Base-by-base conservation (phyloP, 495 filamentous ascomycete species). In the Neurospora pannonica region DNA sequence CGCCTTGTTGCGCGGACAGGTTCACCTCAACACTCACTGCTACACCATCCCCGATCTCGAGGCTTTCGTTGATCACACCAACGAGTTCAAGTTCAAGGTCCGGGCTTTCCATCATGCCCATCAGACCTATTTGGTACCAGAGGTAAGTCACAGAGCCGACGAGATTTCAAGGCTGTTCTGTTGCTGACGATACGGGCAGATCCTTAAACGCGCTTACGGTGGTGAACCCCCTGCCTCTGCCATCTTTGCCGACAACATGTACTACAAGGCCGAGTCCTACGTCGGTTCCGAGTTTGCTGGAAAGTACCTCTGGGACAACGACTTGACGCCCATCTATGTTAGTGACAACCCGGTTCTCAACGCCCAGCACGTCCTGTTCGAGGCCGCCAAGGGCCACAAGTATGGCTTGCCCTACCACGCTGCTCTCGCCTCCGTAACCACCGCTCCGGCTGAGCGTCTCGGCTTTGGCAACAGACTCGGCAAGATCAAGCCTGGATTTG, bases 21-120 rank as follows among this genome's bases (percentile, higher is more conserved):
- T 92, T 21, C 85, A 86, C 43, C 80, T 91, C 48, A 91, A 92
- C 78, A 87, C 88, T 2, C 90, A 92, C 75, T 92, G 90, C 79
- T 92, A 92, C 79, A 89, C 89, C n/a, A 83, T 88, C 5, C 84
- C 88, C 13, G 90, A 92, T 75, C 83, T 92, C 15, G 89, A 91
- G 78, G 87, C 87, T 38, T 88, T 91, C 75, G 83, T 91, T 8
- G 83, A 86, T 62, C 88, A 90, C 77, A 88, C 85, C 8, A 89
- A 91, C 74, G 90, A 92, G 80, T 92, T 92, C 82, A 86, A 87
- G 74, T 90, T 91, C 77, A 79, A 83, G 24, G 78, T 91, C 38
- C 82, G 85, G 9, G 89, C 90, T 0, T 91, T 92, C 77, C 90
- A 92, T 78, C 90, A 92, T 76, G 90, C 90, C 11, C 86, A 90